These are phyloP conservation scores for Clitopilus passeckerianus DNA, from an alignment of 768 basidiomycete genomes.

Conservation along the genomic window DNA sequence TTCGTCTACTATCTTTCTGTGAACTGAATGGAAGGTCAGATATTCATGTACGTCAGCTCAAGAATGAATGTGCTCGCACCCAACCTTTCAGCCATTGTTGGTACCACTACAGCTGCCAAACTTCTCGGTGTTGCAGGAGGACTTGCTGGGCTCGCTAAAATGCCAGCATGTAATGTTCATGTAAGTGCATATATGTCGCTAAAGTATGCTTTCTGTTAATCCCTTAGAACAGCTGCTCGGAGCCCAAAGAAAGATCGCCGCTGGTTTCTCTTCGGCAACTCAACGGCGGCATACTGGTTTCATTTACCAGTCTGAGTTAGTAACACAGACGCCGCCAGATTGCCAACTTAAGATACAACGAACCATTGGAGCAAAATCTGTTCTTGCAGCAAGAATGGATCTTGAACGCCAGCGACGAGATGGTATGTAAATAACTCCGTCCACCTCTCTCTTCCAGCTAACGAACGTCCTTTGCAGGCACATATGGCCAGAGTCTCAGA, in stretches of 20 bases:
- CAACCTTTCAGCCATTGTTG: conserved; percentile 97
- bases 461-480: conserved; percentile 32
- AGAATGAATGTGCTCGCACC: conserved; percentile 98
- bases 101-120: conserved; percentile 98
- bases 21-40: conserved; percentile 38
- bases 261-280: conserved; percentile 85
- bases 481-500: conserved; percentile 76
- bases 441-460: conserved; percentile 1
- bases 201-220: background rate
- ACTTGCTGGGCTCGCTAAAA: conserved; percentile 82
- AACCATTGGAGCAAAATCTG: conserved; percentile 89
- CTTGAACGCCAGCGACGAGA: conserved; percentile 79
- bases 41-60: conserved; percentile 98
- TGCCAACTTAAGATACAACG: conserved; percentile 90
- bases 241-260: conserved; percentile 86
- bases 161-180: conserved; percentile 94
- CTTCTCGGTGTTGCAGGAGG: conserved; percentile 96
- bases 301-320: conserved; percentile 89
- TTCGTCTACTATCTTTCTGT: background rate
- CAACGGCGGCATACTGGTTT: conserved; percentile 95
- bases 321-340: conserved; percentile 81
- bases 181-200: conserved; percentile 38
- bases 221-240: conserved; percentile 69
- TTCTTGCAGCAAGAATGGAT: conserved; percentile 90
- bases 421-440: conserved; percentile 41